A percentile compares a stretch with the other conserved stretches of the same genome.
phyloP scores from a whole-genome alignment of 2,329 filamentous ascomycete genomes.

The Grosmannia clavigera region DNA sequence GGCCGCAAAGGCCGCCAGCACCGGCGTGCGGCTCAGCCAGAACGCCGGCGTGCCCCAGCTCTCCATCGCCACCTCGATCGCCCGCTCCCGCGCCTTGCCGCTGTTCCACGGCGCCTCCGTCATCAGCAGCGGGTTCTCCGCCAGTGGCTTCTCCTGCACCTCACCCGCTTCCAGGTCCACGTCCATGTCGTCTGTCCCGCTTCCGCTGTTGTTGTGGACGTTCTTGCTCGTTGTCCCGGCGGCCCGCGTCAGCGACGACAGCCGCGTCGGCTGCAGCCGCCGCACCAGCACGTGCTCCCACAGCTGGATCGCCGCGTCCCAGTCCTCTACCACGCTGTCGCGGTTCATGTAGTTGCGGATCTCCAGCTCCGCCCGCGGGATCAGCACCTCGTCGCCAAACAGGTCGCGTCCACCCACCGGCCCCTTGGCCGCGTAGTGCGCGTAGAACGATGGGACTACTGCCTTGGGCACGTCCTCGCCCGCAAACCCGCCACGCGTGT shows the following conservation, averaged over 20 bases:
- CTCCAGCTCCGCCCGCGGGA: constrained; percentile 63
- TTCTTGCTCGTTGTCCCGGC: background rate
- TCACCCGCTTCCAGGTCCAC: constrained; percentile 49
- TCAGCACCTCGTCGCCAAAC: constrained; percentile 85
- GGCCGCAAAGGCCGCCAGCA: constrained; percentile 80
- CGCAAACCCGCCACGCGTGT: constrained; percentile 86
- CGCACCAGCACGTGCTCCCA: constrained; percentile 92
- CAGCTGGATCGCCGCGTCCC: constrained; percentile 78
- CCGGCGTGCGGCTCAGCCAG: constrained; percentile 80
- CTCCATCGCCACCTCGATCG: constrained; percentile 94
- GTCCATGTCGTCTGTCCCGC: constrained; percentile 50
- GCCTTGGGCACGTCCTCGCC: constrained; percentile 96
- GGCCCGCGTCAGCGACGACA: background rate
- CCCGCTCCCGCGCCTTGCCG: constrained; percentile 78
- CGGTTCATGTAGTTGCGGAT: constrained; percentile 85
- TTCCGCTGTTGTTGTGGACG: constrained; percentile 46
- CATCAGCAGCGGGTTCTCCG: constrained; percentile 84
- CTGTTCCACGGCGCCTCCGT: constrained; percentile 92
- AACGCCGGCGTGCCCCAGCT: constrained; percentile 92
- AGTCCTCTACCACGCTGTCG: constrained; percentile 88
- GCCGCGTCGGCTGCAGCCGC: constrained; percentile 64
- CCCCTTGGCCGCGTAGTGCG: constrained; percentile 30
- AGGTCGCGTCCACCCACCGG: constrained; percentile 42
- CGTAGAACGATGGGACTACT: constrained; percentile 84
- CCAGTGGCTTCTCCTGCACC: constrained; percentile 61